Evolutionary conservation across 371 early-diverging fungal species (phyloP).

Genomic region (Basidiobolus meristosporus): DNA sequence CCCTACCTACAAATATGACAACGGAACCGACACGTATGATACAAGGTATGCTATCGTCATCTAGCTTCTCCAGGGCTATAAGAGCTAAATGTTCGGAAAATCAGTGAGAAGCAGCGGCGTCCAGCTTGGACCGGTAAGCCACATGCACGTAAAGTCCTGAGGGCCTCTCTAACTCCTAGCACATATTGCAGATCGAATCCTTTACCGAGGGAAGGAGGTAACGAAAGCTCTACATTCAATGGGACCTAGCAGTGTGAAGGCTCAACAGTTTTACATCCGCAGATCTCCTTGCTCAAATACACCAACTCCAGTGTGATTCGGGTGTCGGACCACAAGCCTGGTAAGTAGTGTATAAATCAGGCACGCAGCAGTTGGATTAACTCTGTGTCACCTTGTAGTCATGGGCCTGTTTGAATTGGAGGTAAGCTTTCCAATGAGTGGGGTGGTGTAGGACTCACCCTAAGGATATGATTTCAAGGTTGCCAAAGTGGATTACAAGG

Average conservation of each 20-base stretch:
- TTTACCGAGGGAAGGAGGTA: background rate
- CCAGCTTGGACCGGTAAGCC: conserved; percentile 62
- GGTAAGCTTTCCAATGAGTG: too few relatives aligned
- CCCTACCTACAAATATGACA: conserved; percentile 90
- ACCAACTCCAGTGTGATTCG: background rate
- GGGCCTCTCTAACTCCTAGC: background rate
- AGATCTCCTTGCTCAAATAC: background rate
- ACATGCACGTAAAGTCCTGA: background rate
- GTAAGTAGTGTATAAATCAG: background rate
- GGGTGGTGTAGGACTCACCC: too few relatives aligned
- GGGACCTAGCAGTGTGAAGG: background rate
- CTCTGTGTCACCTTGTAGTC: too few relatives aligned
- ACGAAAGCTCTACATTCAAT: background rate
- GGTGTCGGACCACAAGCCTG: background rate
- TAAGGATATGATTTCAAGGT: too few relatives aligned
- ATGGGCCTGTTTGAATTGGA: too few relatives aligned
- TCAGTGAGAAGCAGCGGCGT: conserved; percentile 59
- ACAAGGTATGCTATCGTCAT: conserved; percentile 21
- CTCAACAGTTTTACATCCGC: background rate
- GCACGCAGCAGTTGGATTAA: too few relatives aligned
- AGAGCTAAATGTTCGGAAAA: background rate
- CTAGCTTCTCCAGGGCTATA: background rate
- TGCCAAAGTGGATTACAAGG: too few relatives aligned
- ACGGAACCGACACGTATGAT: conserved; percentile 66
- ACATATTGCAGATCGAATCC: background rate